Base-by-base conservation (phyloP, 2,329 filamentous ascomycete genomes). In the Allantophomopsis cytisporea region DNA sequence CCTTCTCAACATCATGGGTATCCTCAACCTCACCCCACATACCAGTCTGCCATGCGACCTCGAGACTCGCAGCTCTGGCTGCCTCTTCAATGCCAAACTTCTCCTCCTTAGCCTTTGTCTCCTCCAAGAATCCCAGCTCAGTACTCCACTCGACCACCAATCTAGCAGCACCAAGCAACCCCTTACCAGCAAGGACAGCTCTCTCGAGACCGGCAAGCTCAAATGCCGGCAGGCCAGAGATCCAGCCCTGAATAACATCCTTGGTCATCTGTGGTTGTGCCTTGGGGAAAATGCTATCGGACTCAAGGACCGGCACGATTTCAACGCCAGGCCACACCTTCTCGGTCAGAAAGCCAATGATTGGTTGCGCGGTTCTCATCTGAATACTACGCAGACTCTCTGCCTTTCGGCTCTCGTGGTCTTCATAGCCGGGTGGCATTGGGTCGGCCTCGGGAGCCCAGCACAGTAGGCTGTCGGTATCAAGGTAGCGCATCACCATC, bases 11-110 rank as follows among this genome's bases (percentile, higher is more conserved):
- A 65, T 98, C 91, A 61, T 98, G 91, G 20, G 88, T 94, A 60
- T 98, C 88, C 41, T 98, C 91, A 1, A 98, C 91, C 66, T 94
- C 88, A 7, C 91, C 91, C 89, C 91, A 96, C 60, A 83, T 79
- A 20, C 73, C 66, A 1, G 80, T 93, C 70, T 98, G 91, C 80
- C 86, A 95, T 46, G 76, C 70, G 13, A 94, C 85, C 65, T 98
- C 91, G 33, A 93, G 58, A 51, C 74, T 94, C 5, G 81, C 78
- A 12, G 82, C 80, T 51, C 71, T 68, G 0, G 84, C 79, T 1
- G 88, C 89, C 56, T 94, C 78, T 52, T 94, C 83, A 11, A 93
- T 78, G 0, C 84, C 83, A 55, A 93, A 95, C 41, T 58, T 59
- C 36, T 46, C 51, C 39, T 50, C 50, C 5, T 44, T 50, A 37